Base-by-base conservation (phyloP, 2,329 filamentous ascomycete genomes). In the Aurifilum marmelostoma region DNA sequence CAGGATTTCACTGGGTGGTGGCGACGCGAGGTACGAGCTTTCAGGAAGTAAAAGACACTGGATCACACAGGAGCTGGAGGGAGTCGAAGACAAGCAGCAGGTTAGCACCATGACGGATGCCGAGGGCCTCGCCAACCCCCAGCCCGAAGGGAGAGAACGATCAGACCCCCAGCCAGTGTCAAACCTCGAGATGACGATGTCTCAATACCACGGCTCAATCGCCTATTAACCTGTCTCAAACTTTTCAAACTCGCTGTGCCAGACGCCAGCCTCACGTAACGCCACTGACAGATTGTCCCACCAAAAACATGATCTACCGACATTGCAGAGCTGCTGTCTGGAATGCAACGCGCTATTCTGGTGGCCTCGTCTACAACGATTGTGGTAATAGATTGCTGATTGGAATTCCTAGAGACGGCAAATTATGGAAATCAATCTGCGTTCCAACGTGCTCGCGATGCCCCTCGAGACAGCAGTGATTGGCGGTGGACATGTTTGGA, bases 1-100 rank as follows among this genome's bases (percentile, higher is more conserved):
- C 86, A 89, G 75, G 87, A 94, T 74, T 97, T 97, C 77, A 83
- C 83, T 60, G 89, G 84, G 21, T 97, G 94, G 94, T 97, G 94
- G 94, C 84, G 87, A 75, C 83, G 88, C 71, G 84, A 89, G 74
- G 81, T 88, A 65, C 82, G 83, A 71, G 88, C 88, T 41, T 90
- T 88, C 75, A 82, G 86, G 70, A 84, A 85, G 75, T 88, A 73
- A 83, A 8, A 72, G 4, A 21, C 14, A 24, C 29, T 16, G 21
- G 1, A 47, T n/a, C 18, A n/a, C n/a, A n/a, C 16, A 47, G n/a
- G n/a, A 27, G 54, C 37, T 65, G 58, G 32, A 41, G 58, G 29
- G 29, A 41, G 14, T 54, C 21, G 8, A 41, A 27, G 2, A 68
- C 58, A 67, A 41, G 18, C 16, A 18, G 7, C 41, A 43, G 52